Base-by-base conservation (phyloP, 495 filamentous ascomycete genomes). In the Amphirosellinia nigrospora region DNA sequence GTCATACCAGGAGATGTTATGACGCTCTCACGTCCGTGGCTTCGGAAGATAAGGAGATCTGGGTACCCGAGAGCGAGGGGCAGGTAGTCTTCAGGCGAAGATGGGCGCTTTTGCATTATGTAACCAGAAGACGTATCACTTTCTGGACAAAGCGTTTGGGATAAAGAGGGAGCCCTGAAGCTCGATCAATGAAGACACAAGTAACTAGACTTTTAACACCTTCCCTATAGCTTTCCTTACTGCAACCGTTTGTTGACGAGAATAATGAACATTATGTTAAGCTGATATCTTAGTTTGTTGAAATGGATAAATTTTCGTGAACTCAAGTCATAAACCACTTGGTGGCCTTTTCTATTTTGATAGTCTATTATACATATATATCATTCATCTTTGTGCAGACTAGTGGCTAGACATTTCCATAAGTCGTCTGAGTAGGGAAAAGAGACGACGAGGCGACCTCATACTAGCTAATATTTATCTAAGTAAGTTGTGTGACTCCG, bases 1-100 rank as follows among this genome's bases (percentile, higher is more conserved):
- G 43, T 26, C 64, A 68, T 34, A 74, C 72, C 6, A 46, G 36
- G 30, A 69, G 56, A 52, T 68, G 72, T 30, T 68, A 45, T 61
- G 46, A 70, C 10, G 32, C 7, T 19, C 56, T 78, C 41, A 48
- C 39, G 26, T 30, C 21, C 41, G 4, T 64, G 2, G 11, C n/a
- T 28, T 13, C 26, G 6, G 16, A 23, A 19, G 30, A 64, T 23
- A 64, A 64, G 60, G 38, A 67, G n/a, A 15, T 30, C 13, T 77
- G 73, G 74, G 13, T 78, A 16, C 36, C 76, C 11, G 52, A 41
- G 19, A 63, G 43, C 0, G 9, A 16, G 13, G 65, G 55, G 11
- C 68, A 73, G 48, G 75, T 1, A 73, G 73, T 16, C 38, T 75
- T 5, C 68, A 71, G 56, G 74, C 76, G 8, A 77, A 77, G 64